Conservation (phyloP, 2,329 filamentous ascomycete genomes). For the Periconia macrospinosa region DNA sequence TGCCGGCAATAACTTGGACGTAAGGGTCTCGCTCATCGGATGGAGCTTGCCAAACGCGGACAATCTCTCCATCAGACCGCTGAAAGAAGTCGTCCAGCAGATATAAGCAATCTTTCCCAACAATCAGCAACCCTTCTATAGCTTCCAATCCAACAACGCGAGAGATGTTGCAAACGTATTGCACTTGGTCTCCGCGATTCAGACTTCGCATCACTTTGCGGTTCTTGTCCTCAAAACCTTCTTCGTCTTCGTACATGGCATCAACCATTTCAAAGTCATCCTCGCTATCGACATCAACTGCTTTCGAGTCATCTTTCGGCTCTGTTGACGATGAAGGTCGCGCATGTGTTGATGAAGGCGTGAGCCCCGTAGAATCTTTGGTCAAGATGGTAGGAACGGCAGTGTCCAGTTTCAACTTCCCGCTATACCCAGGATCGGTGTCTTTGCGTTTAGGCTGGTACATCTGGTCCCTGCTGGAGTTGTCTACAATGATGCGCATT, state of each 20-base stretch:
- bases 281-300: conserved; percentile 59
- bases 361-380: conserved; percentile 32
- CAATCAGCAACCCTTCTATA: conserved; percentile 87
- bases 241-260: conserved; percentile 82
- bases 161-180: conserved; percentile 93
- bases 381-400: conserved; percentile 37
- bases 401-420: conserved; percentile 52
- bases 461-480: conserved; percentile 64
- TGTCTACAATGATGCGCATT: conserved; percentile 80
- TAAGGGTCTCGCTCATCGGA: conserved; percentile 92
- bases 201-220: conserved; percentile 95
- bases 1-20: conserved; percentile 86
- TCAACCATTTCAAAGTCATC: conserved; percentile 97
- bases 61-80: conserved; percentile 90
- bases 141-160: conserved; percentile 92
- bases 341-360: conserved; percentile 24
- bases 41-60: conserved; percentile 93
- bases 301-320: conserved; percentile 41
- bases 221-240: conserved; percentile 95
- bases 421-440: conserved; percentile 53
- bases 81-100: conserved; percentile 97
- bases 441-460: conserved; percentile 83
- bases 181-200: conserved; percentile 86
- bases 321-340: conserved; percentile 22
- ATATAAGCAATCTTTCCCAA: conserved; percentile 90